Conservation (phyloP, 208 protist species). For the Acanthamoeba culbertsoni region DNA sequence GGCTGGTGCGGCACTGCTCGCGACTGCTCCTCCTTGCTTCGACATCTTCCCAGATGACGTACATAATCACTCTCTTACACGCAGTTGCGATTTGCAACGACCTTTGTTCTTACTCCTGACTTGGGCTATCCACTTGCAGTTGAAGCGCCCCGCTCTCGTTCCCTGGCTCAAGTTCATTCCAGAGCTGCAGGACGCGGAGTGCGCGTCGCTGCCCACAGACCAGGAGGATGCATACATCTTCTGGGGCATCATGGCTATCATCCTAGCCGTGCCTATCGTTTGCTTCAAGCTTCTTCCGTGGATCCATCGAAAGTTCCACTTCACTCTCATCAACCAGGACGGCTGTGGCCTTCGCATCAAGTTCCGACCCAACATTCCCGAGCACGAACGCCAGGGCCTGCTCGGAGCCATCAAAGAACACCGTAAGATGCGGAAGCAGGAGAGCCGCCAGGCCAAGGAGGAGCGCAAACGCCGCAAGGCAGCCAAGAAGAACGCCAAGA, state of each 20-base stretch:
- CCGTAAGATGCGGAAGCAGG: neutral
- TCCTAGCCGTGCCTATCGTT: neutral
- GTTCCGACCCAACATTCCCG: neutral
- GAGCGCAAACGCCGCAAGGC: neutral
- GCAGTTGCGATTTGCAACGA: neutral
- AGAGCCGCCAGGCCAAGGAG: neutral
- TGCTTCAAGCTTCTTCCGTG: neutral
- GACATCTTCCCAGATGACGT: neutral
- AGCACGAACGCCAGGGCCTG: neutral
- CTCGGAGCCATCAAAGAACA: neutral
- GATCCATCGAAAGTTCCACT: neutral
- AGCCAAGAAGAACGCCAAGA: neutral
- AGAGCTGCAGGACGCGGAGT: neutral
- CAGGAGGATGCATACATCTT: constrained; percentile 38
- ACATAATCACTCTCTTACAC: neutral
- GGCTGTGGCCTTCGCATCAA: constrained; percentile 7
- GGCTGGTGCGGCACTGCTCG: neutral
- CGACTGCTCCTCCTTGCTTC: neutral
- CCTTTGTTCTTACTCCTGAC: no score
- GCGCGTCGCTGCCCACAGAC: neutral
- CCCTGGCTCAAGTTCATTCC: constrained; percentile 40
- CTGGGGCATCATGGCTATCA: neutral
- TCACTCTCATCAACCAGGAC: neutral
- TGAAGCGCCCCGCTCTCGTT: neutral
- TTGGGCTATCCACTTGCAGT: no score